Evolutionary conservation across 208 protist species (phyloP), one percentile per base, ranked within the genome.

Genomic region (Trypanosoma rangeli): DNA sequence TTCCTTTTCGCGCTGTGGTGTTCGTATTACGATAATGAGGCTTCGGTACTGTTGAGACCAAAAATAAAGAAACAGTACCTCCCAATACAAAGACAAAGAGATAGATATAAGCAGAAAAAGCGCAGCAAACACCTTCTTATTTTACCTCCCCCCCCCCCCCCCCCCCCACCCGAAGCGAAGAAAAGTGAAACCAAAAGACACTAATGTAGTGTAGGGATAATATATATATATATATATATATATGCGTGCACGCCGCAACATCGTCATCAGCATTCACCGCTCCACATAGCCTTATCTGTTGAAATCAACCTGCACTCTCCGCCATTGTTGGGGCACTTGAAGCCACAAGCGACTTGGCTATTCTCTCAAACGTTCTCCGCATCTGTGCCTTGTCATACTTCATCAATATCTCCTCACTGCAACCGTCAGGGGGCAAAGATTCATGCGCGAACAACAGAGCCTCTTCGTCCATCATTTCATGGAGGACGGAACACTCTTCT

Each of bases 401-500:
- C 31, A 57, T 44, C 55, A 76, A 33, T 13, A 49, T 26, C 0
- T 65, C 57, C 0, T 68, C 12, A 50, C 39, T 57, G n/a, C 18
- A 20, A 15, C 31, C 49, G 0, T 15, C 13, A 26, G 63, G 26
- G 1, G 56, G 69, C 33, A 87, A 29, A 22, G 59, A 68, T 7
- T 68, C 69, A 5, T 83, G 53, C 5, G 73, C 64, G 35, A 93
- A 95, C 22, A 95, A 77, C 24, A 76, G 20, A 3, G 85, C 87
- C 68, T 95, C 90, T 66, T 91, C 85, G 10, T 92, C 87, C 90
- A 95, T 93, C 4, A 83, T 67, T 70, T 92, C 83, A 66, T 90
- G 79, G 48, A 95, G 62, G 0, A 39, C 76, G 13, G 83, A 80
- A 63, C 79, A 89, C 74, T 95, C 86, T 18, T 76, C 85, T 16